Base-by-base conservation (phyloP, 495 filamentous ascomycete genomes). In the Aspergillus conjunctus region DNA sequence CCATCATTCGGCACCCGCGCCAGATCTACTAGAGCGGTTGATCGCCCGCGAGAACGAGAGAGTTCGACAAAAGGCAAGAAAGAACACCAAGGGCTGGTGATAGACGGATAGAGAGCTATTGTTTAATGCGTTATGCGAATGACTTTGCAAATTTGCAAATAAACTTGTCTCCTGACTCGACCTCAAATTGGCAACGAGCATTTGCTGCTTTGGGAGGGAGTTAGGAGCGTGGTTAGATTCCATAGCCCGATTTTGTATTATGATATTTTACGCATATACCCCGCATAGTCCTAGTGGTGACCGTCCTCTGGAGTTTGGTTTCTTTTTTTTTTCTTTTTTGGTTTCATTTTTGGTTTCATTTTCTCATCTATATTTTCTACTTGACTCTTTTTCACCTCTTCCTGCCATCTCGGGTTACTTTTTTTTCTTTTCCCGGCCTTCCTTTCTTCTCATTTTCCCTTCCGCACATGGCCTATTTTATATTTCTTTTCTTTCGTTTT, bases 41-140 rank as follows among this genome's bases (percentile, higher is more conserved):
- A 70, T 78, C 44, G 68, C 68, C 17, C 71, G 65, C 8, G 77
- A 80, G 41, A 76, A 73, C 21, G 77, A 81, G 43, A 71, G 71
- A 54, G 59, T 65, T 34, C 68, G 73, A 20, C 73, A 75, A 62
- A 73, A 66, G 53, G 60, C 58, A 46, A 71, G 73, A 52, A 76
- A 73, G 26, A 56, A 64, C 20, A 48, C 68, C 54, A 77, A 72
- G 64, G 69, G 72, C 14, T 73, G 71, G 43, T 78, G 65, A 69
- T 58, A 12, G 26, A n/a, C 20, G 17, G 53, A 62, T 50, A 33
- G n/a, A 21, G 50, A 20, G 10, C 44, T 22, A 10, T 21, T 22
- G 7, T 41, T 41, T 41, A 2, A 26, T 26, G 26, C 26, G 5
- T 26, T 26, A 26, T 26, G 26, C 26, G 26, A 26, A 26, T 5